Evolutionary conservation across 2,329 filamentous ascomycete genomes (phyloP), one percentile per base, ranked within the genome.

Genomic region (Phialophora tarda): DNA sequence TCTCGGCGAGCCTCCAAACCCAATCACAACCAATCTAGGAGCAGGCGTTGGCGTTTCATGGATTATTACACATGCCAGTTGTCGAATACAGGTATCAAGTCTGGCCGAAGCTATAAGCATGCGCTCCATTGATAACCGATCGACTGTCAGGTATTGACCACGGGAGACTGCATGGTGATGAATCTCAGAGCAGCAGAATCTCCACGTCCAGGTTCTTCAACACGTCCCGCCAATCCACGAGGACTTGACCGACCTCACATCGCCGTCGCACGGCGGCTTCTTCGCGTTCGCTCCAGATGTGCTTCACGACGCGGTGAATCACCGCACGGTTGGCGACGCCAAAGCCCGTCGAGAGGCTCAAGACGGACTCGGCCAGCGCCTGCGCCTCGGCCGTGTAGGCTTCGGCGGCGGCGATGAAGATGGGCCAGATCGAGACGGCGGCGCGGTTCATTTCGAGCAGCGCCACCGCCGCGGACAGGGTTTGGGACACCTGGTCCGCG

Each of bases 381-480:
- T 65, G 63, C 44, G 63, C 50, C 23, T 61, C 63, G 32, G 23
- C 30, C 34, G 47, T 51, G 57, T 65, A 65, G 32, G 63, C 63
- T 61, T 65, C 63, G 57, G 51, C 63, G 50, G 63, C 57, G 28
- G 63, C 63, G 51, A 65, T 56, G 63, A 65, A 65, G 24, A 65
- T 56, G 32, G 63, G 58, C 63, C 63, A 65, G 63, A 65, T 65
- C n/a, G 63, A 65, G 48, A 65, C 63, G 21, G 63, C 58, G 41
- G 48, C 24, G 59, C 58, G 50, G 38, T 62, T 17, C 51, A 57
- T 41, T 56, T 65, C 57, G 50, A 65, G 57, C 26, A 61, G 58
- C 38, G 50, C 10, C 53, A 10, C 32, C 50, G 63, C 58, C 28
- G 57, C 53, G 10, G 48, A 51, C 0, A 65, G 51, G 14, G 58